Evolutionary conservation across 768 basidiomycete species (phyloP), one percentile per base, ranked within the genome.

Genomic region (Leccinum olivaceopallidum): DNA sequence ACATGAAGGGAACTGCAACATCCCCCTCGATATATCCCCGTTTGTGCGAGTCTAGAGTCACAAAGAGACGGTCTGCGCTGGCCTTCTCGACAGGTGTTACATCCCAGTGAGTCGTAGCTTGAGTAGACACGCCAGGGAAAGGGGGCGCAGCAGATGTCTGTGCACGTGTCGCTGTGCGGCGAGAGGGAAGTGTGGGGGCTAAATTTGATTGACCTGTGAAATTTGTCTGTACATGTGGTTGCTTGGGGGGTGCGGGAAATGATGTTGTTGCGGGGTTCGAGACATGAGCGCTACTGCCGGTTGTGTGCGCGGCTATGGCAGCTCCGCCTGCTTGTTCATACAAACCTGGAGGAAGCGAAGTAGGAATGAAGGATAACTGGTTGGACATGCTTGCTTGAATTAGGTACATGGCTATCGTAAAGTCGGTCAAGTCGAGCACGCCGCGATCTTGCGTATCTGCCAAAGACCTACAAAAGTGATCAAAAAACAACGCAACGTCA

Each of bases 361-460:
- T 74, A 37, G 95, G 95, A 54, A 95, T 81, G 61, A 81, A 82
- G 55, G 86, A 78, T 58, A 93, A 77, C 62, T 88, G 83, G 58
- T 84, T 84, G 56, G 89, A 85, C 95, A 98, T 97, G 42, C 84
- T 78, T n/a, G 85, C 89, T 75, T 98, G 95, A 64, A 98, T 95
- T 71, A 98, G 85, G 74, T 93, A 94, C 95, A 97, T 95, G 44
- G 89, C 97, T 69, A 99, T 86, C 61, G 90, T 88, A 71, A 99
- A 99, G 75, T 99, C 97, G 50, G 89, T 81, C 16, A 86, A 78
- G 73, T 99, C 97, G 61, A 99, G 86, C 13, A 82, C 79, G 55
- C 97, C 96, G 62, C 97, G 84, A 65, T 90, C 85, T 75, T 95
- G 91, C 4, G 95, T 95, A 74, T 99, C 97, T n/a, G 95, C 90